These are phyloP conservation scores for Flaveria robusta DNA, from an alignment of 129 eudicot species.

Conservation along the genomic window DNA sequence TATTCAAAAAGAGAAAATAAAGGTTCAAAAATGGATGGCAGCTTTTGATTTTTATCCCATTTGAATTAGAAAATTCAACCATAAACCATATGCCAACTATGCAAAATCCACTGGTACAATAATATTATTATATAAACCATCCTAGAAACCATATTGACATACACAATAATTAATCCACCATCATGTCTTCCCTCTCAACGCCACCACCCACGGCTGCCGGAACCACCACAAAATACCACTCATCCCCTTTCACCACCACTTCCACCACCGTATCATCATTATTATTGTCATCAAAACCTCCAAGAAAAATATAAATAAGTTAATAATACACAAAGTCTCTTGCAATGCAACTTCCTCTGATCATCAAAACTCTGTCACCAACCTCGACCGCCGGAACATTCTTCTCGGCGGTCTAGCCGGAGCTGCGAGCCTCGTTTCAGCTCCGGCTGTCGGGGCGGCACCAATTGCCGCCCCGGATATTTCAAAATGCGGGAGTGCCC, in stretches of 20 bases:
- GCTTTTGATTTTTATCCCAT: too few species aligned
- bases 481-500: conserved; percentile 32
- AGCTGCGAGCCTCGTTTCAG: conserved; percentile 19
- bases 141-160: neutral
- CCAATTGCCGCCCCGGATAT: conserved; percentile 46
- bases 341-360: conserved; percentile 22
- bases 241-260: conserved; percentile 31
- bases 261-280: neutral
- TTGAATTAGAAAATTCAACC: too few species aligned
- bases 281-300: conserved; percentile 26
- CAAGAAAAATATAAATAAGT: conserved; percentile 20
- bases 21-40: too few species aligned
- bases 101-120: neutral
- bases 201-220: conserved; percentile 16
- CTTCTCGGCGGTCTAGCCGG: conserved; percentile 47
- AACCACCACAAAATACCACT: conserved; percentile 25
- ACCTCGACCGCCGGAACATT: conserved; percentile 31
- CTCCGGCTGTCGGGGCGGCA: conserved; percentile 30
- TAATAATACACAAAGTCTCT: conserved; percentile 22
- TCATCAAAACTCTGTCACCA: neutral
- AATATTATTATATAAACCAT: conserved; percentile 30
- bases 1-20: too few species aligned
- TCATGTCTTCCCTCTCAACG: conserved; percentile 27
- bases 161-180: conserved; percentile 10
- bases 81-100: conserved; percentile 4